Base-by-base conservation (phyloP, 805 yeast genomes). In the Starmerella asiatica region DNA sequence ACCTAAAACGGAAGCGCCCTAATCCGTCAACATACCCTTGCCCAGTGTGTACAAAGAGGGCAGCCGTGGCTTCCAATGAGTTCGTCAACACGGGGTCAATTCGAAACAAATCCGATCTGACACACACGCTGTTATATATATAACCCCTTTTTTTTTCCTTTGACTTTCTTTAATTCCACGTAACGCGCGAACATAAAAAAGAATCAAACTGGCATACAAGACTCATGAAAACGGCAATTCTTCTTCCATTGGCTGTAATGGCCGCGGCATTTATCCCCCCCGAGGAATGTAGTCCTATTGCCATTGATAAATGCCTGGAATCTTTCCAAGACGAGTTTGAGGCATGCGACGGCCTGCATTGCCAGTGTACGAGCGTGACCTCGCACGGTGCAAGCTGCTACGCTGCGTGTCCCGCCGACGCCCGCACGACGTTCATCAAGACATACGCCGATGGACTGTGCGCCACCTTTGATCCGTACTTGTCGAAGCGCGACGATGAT, bases 301-400 rank as follows among this genome's bases (percentile, higher is more conserved):
- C 20, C 2, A 40, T 50, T 11, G 43, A 42, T 8, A 28, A 29
- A 5, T 50, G 53, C 21, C 36, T 50, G 17, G 28, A 32, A 7
- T 26, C 29, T 14, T 44, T 50, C 24, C 45, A 50, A 33, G 11
- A 16, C 16, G 19, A 40, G 21, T 38, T 40, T 23, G 45, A 39
- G 18, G 32, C 29, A n/a, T 50, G 53, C 36, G 38, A 34, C 33
- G 53, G 48, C 29, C 19, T 12, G 6, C 34, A 24, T 29, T 49
- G 53, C 37, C 47, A 43, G 35, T 51, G 55, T 32, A 34, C 24
- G 20, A n/a, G 30, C 16, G 42, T 48, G 18, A 32, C 41, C 11
- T 29, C 37, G 14, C 19, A 31, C 3, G 54, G 53, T 5, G 53
- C 47, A 23, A 42, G 37, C 38, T 51, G 55, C 38, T 51, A 42